Base-by-base conservation (phyloP, 2,329 filamentous ascomycete species). In the Blastomyces silverae region DNA sequence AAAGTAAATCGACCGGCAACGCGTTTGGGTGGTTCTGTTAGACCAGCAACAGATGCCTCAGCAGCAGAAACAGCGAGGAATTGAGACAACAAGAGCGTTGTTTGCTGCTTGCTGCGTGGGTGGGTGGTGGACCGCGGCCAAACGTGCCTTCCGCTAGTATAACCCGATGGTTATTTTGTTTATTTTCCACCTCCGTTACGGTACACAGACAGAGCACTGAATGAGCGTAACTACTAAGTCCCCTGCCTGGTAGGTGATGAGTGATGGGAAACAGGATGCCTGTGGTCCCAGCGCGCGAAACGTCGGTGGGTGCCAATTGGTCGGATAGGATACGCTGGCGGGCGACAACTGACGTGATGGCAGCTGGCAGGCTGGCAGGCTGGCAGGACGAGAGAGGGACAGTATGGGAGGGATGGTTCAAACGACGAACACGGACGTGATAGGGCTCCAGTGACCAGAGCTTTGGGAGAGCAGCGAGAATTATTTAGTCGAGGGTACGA, bases 401-500 rank as follows among this genome's bases (percentile, higher is more conserved):
- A 39, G 28, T 37, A 37, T 17, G 44, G 34, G 52, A 44, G 44
- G 34, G 52, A 44, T n/a, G 28, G 25, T 22, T 57, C 11, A 25
- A 48, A 52, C 48, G 48, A 52, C 48, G 48, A 50, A 50, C 15
- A 42, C 31, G 22, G 42, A 39, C 52, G 53, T 53, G 52, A 58
- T 28, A 20, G 22, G 63, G 17, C 28, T 61, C 46, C 55, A 64
- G 52, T 50, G 48, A 63, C 50, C 61, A 60, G 42, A 46, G 63
- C 60, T 37, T 64, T 62, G 61, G 64, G 37, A n/a, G 52, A 50
- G 62, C 15, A 55, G 62, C n/a, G 55, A 42, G 22, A 15, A 17
- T 53, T 61, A n/a, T n/a, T n/a, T n/a, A 22, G 60, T 57, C 50
- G 34, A 58, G 31, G 62, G 42, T 62, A 46, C 61, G 52, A 42